Conservation (phyloP, 2,329 filamentous ascomycete species). For the Leptographium radiaticola region DNA sequence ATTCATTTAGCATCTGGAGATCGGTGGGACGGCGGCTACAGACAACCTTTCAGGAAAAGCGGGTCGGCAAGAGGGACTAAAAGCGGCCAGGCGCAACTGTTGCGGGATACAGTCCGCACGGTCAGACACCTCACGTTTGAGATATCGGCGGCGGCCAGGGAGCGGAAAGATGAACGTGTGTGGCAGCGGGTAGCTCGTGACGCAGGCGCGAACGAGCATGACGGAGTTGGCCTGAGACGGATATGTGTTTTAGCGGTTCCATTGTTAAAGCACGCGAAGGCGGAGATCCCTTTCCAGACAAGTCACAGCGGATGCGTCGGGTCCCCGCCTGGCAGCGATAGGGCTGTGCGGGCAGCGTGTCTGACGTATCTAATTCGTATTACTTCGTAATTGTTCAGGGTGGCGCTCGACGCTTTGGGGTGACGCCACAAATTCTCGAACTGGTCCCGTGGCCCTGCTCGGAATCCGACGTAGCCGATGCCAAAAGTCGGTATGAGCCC, state of each 20-base stretch:
- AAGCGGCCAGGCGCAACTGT: neutral
- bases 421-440: too few species aligned
- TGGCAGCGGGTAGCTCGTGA: conserved; percentile 4
- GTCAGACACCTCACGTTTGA: neutral
- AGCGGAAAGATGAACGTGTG: neutral
- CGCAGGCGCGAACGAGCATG: conserved; percentile 9
- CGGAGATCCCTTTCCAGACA: neutral
- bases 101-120: neutral
- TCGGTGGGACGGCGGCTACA: neutral
- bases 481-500: too few species aligned
- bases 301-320: neutral
- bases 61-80: neutral
- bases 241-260: conserved; percentile 22
- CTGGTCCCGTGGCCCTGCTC: too few species aligned
- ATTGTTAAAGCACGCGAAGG: conserved; percentile 16
- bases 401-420: too few species aligned
- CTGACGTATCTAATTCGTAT: too few species aligned
- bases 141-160: neutral
- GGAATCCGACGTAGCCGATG: too few species aligned
- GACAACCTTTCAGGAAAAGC: neutral
- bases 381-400: too few species aligned
- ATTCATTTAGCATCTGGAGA: neutral
- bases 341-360: too few species aligned
- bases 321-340: neutral
- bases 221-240: conserved; percentile 17